Evolutionary conservation across 352 stramenopile species (phyloP).

Genomic region (Aphanomyces stellatus): DNA sequence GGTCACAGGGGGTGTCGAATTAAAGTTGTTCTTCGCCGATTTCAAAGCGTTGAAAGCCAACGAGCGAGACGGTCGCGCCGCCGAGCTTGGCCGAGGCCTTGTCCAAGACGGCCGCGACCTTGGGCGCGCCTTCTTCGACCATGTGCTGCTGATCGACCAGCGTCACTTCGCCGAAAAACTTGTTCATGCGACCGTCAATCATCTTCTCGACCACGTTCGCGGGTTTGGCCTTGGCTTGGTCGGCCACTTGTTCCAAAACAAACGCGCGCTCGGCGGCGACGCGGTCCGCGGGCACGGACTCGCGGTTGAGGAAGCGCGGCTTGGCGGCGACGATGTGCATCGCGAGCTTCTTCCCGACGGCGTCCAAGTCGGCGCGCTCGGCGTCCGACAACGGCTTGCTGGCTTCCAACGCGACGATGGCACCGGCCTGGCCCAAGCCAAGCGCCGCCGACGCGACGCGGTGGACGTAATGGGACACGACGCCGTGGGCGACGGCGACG

Average conservation of each 20-base stretch:
- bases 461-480: conserved; percentile 83
- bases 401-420: conserved; percentile 86
- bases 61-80: conserved; percentile 50
- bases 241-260: conserved; percentile 77
- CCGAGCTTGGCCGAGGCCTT: conserved; percentile 49
- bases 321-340: conserved; percentile 95
- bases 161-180: conserved; percentile 92
- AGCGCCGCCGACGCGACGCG: conserved; percentile 56
- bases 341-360: conserved; percentile 87
- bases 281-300: conserved; percentile 71
- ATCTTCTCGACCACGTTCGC: conserved; percentile 93
- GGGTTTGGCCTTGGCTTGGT: conserved; percentile 79
- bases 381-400: conserved; percentile 33
- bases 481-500: conserved; percentile 51
- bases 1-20: too few species aligned
- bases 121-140: conserved; percentile 89
- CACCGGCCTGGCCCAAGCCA: conserved; percentile 61
- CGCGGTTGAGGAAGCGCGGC: conserved; percentile 84
- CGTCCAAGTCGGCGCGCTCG: conserved; percentile 51
- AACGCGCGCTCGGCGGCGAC: conserved; percentile 89
- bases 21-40: conserved; percentile 37
- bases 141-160: conserved; percentile 91
- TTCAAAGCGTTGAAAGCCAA: conserved; percentile 68
- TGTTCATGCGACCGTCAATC: conserved; percentile 86
- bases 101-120: conserved; percentile 72